Percentiles rank a stretch among this genome's conserved stretches.
Conservation (phyloP, 257 asterid species). For the Perilla frutescens region DNA sequence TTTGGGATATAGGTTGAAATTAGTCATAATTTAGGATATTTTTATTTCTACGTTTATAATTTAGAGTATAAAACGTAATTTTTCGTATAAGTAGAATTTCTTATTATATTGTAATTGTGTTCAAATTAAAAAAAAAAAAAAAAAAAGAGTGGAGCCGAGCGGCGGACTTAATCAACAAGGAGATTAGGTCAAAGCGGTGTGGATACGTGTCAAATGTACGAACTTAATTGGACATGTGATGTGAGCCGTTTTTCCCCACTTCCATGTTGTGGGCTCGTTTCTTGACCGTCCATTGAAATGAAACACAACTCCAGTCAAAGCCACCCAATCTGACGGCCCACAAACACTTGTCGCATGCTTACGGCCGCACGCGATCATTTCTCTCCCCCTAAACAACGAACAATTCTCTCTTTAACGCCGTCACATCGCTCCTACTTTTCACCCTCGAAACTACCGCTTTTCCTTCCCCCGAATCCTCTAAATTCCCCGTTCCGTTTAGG, state of each 20-base stretch:
- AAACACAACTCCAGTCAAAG: slow-evolving; percentile 13
- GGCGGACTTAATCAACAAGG: slow-evolving; percentile 27
- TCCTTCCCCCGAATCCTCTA: background rate
- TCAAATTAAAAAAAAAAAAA: background rate
- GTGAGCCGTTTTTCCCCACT: slow-evolving; percentile 16
- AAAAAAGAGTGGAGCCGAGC: slow-evolving; percentile 3
- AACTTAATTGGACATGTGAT: slow-evolving; percentile 2
- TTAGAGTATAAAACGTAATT: no score
- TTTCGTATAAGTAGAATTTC: no score
- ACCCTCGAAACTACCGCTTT: background rate
- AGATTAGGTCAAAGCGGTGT: slow-evolving; percentile 27
- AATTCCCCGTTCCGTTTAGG: background rate
- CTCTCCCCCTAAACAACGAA: slow-evolving; percentile 22
- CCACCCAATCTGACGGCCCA: background rate
- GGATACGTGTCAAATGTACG: slow-evolving; percentile 25
- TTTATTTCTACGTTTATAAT: no score
- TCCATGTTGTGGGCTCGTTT: slow-evolving; percentile 20
- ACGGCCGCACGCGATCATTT: slow-evolving; percentile 1
- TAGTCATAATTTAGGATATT: no score
- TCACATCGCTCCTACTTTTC: slow-evolving; percentile 11
- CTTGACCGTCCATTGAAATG: slow-evolving; percentile 25
- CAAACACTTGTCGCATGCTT: background rate
- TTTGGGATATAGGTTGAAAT: no score
- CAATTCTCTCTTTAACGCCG: slow-evolving; percentile 12
- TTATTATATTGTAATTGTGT: no score